These are phyloP conservation scores for Colletotrichum shisoi DNA, from an alignment of 2,329 filamentous ascomycete genomes.

Conservation along the genomic window DNA sequence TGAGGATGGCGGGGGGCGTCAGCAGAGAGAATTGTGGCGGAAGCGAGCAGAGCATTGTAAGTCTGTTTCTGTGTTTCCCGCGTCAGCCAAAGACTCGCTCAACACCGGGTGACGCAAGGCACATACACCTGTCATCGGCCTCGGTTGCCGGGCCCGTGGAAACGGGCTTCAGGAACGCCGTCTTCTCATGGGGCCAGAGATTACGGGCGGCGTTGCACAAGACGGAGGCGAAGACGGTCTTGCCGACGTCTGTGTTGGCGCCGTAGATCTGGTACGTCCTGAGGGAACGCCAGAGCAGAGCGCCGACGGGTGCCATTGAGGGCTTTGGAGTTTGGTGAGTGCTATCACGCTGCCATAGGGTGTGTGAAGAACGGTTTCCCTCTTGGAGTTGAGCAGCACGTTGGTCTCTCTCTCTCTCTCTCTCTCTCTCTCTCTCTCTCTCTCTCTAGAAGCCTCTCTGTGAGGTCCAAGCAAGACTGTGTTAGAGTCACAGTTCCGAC, in stretches of 20 bases:
- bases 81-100: not conserved
- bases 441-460: not conserved
- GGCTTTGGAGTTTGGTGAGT: no score
- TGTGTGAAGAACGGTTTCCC: not conserved
- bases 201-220: constrained; percentile 69
- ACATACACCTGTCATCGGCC: constrained; percentile 71
- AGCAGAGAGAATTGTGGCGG: not conserved
- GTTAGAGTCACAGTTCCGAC: constrained; percentile 16
- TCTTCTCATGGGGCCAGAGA: constrained; percentile 55
- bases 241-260: constrained; percentile 84
- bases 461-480: no score
- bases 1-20: not conserved
- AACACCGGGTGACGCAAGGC: not conserved
- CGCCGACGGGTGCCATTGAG: constrained; percentile 59
- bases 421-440: not conserved
- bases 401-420: not conserved
- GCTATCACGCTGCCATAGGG: constrained; percentile 5
- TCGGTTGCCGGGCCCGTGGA: constrained; percentile 76
- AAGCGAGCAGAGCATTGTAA: not conserved
- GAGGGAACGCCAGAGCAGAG: constrained; percentile 72
- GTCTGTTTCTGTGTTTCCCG: constrained; percentile 4
- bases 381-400: not conserved
- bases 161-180: constrained; percentile 80
- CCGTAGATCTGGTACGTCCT: constrained; percentile 79
- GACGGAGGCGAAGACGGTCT: constrained; percentile 80